These are phyloP conservation scores for Aureobasidium sp. DNA, from an alignment of 2,329 filamentous ascomycete genomes.

Conservation along the genomic window DNA sequence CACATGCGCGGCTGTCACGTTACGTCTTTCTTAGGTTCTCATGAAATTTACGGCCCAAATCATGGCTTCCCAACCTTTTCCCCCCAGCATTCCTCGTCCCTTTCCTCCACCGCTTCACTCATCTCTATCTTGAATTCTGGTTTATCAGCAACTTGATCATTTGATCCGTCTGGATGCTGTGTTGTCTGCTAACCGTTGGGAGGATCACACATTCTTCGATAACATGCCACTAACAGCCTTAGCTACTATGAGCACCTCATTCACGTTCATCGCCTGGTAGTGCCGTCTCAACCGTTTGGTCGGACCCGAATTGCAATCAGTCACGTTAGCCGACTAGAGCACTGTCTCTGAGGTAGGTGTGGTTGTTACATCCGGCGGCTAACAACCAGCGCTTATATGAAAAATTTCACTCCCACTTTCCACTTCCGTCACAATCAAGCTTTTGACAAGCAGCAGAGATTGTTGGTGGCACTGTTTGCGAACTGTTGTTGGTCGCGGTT, in stretches of 20 bases:
- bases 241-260: not conserved
- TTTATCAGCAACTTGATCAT: not conserved
- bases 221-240: not conserved
- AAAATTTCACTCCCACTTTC: not conserved
- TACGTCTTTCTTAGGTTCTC: conserved; percentile 12
- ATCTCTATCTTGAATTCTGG: not conserved
- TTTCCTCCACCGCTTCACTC: not conserved
- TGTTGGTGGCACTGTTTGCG: not conserved
- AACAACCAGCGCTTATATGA: not conserved
- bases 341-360: not conserved
- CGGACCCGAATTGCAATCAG: not conserved
- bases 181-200: conserved; percentile 1
- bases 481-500: not conserved
- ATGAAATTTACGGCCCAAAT: conserved; percentile 12
- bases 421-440: not conserved
- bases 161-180: not conserved
- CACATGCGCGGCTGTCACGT: conserved; percentile 8
- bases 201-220: not conserved
- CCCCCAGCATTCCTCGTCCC: not conserved
- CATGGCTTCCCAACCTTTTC: conserved; percentile 4
- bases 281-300: not conserved
- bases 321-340: not conserved
- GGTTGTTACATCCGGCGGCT: not conserved
- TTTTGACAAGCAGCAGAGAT: not conserved
- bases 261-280: not conserved